Conservation (phyloP, 345 rosid genomes). For the Nephelium lappaceum region DNA sequence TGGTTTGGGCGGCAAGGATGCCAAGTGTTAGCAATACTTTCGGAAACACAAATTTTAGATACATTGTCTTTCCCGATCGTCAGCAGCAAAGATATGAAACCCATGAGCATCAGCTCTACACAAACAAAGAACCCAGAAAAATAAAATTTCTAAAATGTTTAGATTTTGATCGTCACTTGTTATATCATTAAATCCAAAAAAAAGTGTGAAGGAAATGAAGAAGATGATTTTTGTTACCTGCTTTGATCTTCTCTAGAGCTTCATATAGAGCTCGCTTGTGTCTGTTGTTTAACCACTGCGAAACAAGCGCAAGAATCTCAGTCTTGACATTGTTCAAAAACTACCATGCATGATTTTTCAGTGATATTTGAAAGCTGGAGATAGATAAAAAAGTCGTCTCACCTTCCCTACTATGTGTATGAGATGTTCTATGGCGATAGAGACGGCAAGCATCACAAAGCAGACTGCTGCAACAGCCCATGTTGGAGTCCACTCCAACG, state of each 20-base stretch:
- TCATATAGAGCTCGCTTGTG: slow-evolving; percentile 69
- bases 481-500: slow-evolving; percentile 74
- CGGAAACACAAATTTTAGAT: slow-evolving; percentile 58
- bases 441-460: slow-evolving; percentile 63
- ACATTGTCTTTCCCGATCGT: slow-evolving; percentile 45
- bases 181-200: background rate
- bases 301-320: background rate
- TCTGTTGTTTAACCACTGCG: slow-evolving; percentile 67
- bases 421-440: slow-evolving; percentile 68
- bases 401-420: slow-evolving; percentile 67
- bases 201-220: background rate
- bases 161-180: background rate
- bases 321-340: background rate
- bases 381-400: background rate
- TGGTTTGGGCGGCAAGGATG: slow-evolving; percentile 52
- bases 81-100: slow-evolving; percentile 71
- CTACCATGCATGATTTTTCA: background rate
- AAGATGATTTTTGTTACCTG: slow-evolving; percentile 34
- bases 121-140: background rate
- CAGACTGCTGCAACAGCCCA: slow-evolving; percentile 94
- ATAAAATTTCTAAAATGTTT: background rate
- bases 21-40: slow-evolving; percentile 51
- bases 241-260: slow-evolving; percentile 90
- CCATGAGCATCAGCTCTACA: slow-evolving; percentile 79
- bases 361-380: background rate